These are phyloP conservation scores for Ceratobasidium theobromae DNA, from an alignment of 1,284 basidiomycete genomes.

Conservation along the genomic window DNA sequence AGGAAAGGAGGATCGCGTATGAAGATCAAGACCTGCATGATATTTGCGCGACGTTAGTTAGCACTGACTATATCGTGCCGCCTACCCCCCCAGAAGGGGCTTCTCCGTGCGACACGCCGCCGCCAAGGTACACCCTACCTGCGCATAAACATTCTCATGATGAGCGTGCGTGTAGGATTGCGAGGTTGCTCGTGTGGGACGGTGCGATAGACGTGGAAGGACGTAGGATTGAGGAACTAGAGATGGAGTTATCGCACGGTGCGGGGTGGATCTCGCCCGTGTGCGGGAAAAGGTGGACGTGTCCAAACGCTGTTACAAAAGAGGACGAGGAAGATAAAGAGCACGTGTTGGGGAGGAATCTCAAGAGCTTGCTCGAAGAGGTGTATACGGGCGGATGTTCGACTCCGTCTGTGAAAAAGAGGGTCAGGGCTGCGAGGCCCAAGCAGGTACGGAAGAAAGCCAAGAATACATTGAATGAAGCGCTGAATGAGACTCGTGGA, in stretches of 20 bases:
- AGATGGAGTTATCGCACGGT: neutral
- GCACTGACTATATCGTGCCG: conserved; percentile 12
- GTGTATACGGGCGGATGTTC: neutral
- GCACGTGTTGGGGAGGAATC: too few species aligned
- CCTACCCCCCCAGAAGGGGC: conserved; percentile 4
- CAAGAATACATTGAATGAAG: conserved; percentile 7
- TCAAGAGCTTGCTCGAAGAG: neutral
- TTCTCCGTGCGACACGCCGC: conserved; percentile 11
- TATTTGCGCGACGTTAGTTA: conserved; percentile 7
- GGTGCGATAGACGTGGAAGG: neutral
- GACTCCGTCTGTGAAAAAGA: neutral
- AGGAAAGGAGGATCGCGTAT: too few species aligned
- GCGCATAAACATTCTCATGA: neutral
- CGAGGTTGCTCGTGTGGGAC: neutral
- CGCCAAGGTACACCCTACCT: too few species aligned
- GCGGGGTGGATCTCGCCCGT: neutral
- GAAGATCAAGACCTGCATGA: neutral
- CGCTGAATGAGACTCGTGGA: too few species aligned
- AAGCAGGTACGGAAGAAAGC: conserved; percentile 2
- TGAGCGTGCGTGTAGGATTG: conserved; percentile 6
- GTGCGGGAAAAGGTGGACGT: neutral
- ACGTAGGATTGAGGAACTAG: neutral
- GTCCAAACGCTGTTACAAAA: neutral
- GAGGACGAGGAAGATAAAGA: neutral
- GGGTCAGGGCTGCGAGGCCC: neutral